Conservation (phyloP, 306 rosid genomes). For the Glycine tomentella region DNA sequence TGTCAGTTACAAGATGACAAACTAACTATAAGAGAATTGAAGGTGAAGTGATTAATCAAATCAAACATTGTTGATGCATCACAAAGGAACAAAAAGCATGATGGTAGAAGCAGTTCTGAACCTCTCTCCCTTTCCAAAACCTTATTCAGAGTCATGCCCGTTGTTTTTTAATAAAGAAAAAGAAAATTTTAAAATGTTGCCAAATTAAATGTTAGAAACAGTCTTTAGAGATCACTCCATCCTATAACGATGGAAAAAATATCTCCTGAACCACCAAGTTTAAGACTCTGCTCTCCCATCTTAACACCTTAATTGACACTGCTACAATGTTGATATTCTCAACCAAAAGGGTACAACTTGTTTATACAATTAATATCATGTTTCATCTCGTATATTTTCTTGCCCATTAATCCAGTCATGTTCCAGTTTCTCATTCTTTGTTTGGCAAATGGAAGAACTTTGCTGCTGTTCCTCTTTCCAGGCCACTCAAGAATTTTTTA, state of each 20-base stretch:
- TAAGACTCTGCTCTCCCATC: not conserved
- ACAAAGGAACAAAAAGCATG: constrained; percentile 2
- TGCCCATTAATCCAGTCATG: not conserved
- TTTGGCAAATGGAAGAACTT: constrained; percentile 8
- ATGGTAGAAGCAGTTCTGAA: not conserved
- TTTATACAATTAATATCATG: too few species aligned
- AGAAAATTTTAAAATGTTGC: not conserved
- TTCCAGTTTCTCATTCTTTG: not conserved
- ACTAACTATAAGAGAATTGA: not conserved
- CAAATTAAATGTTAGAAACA: not conserved
- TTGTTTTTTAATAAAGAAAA: not conserved
- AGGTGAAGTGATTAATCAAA: not conserved
- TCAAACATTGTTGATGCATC: not conserved
- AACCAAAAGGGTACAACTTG: too few species aligned
- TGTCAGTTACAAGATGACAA: constrained; percentile 35
- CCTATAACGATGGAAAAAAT: not conserved
- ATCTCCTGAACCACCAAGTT: constrained; percentile 18
- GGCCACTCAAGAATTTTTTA: constrained; percentile 5
- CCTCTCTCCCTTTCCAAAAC: constrained; percentile 13
- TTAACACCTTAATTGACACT: constrained; percentile 13
- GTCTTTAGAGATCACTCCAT: not conserved
- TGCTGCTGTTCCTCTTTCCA: constrained; percentile 25
- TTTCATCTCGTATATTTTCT: constrained; percentile 15
- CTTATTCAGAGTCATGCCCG: not conserved
- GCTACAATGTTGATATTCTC: not conserved